phyloP scores from a whole-genome alignment of 345 rosid species.

The Linum lewisii region DNA sequence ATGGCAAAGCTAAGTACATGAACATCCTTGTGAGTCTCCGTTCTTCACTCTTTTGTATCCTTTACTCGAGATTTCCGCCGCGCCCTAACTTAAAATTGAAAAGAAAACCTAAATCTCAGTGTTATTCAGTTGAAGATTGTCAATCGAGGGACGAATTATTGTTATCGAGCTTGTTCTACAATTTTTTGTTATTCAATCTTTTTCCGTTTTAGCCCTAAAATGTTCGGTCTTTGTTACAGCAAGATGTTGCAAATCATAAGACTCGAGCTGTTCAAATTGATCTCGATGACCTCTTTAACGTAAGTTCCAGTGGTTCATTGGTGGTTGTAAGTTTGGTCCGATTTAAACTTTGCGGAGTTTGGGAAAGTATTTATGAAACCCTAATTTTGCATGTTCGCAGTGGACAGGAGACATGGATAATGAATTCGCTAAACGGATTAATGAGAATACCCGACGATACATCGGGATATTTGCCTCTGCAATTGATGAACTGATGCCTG shows the following conservation, averaged over 20 bases:
- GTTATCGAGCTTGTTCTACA: neutral
- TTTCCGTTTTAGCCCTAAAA: neutral
- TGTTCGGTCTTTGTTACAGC: constrained; percentile 33
- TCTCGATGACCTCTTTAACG: constrained; percentile 68
- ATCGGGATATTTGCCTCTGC: constrained; percentile 65
- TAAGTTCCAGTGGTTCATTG: constrained; percentile 20
- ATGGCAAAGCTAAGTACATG: constrained; percentile 68
- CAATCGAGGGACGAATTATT: neutral
- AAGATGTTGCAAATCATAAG: constrained; percentile 79
- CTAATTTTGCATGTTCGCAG: constrained; percentile 26
- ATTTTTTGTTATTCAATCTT: neutral
- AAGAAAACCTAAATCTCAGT: neutral
- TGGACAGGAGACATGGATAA: constrained; percentile 50
- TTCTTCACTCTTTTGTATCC: neutral
- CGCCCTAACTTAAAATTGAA: neutral
- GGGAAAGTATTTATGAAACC: neutral
- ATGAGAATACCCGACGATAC: constrained; percentile 85
- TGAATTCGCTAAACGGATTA: constrained; percentile 59
- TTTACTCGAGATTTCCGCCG: neutral
- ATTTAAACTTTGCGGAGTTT: neutral
- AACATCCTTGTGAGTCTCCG: constrained; percentile 62
- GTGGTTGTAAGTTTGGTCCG: neutral
- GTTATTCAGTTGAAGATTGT: neutral
- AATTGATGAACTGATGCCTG: constrained; percentile 76
- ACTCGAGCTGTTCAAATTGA: constrained; percentile 66